Base-by-base conservation (phyloP, 2,329 filamentous ascomycete species). In the Ophiostoma sp. region DNA sequence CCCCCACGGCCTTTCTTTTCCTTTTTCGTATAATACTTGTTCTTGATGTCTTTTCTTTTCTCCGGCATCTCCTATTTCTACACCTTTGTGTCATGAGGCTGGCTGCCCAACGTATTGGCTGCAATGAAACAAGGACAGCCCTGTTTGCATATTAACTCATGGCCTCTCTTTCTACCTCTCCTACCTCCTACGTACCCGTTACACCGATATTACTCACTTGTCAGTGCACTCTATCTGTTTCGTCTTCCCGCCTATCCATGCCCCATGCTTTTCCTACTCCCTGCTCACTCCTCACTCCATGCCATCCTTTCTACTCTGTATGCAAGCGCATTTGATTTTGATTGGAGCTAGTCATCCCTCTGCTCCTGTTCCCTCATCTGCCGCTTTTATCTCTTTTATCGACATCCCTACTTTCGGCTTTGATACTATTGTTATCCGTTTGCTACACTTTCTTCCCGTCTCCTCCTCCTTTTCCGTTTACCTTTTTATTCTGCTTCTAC, bases 141-240 rank as follows among this genome's bases (percentile, higher is more conserved):
- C 62, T 65, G 62, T 65, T 65, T 65, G 6, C 60, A 15, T 13
- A 11, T 48, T 33, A 33, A 11, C 54, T 60, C 54, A 31, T 60
- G 13, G 7, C 54, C 54, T 60, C n/a, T 57, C 52, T 57, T 23
- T 13, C 52, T 52, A 15, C 44, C 17, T 57, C 52, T 27, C n/a
- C 7, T 23, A 1, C n/a, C 52, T 13, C 10, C 13, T 27, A 4
- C 52, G 8, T n/a, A 57, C 52, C 52, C 52, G 35, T 65, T 39
- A 39, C 62, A 39, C 62, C 62, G 35, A 65, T 65, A 65, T 65
- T 39, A 7, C 62, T 65, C 62, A 65, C 62, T 65, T 64, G 60
- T 65, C 31, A 65, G 15, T 65, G 35, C 35, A 36, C 60, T 65
- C 33, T 65, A 36, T 65, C 60, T 65, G 60, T 65, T 65, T 65